Conservation (phyloP, 2,329 filamentous ascomycete species). For the Trichoderma asperellum region DNA sequence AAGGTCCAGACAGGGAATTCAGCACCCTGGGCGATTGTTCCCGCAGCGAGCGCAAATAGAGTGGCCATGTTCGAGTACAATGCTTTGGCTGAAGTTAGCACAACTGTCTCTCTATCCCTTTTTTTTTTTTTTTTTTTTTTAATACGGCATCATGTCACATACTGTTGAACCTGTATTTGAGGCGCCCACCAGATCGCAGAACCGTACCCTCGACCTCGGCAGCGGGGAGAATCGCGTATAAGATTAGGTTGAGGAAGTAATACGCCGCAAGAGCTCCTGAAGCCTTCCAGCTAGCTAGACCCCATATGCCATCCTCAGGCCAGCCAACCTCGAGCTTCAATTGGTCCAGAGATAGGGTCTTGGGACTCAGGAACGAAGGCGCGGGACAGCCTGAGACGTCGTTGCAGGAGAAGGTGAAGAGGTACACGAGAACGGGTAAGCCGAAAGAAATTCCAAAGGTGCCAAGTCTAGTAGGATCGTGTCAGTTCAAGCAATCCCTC, state of each 20-base stretch:
- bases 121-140: no score
- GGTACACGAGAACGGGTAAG: conserved; percentile 77
- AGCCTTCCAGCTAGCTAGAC: conserved; percentile 70
- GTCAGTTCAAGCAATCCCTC: background rate
- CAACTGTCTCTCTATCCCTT: background rate
- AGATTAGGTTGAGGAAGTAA: conserved; percentile 73
- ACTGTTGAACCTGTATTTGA: conserved; percentile 85
- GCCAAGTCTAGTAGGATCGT: conserved; percentile 61
- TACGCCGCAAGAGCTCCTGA: conserved; percentile 75
- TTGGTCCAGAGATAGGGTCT: conserved; percentile 69
- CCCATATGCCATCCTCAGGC: conserved; percentile 70
- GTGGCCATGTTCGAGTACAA: conserved; percentile 76
- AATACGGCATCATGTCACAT: no score
- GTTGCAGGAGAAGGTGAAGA: conserved; percentile 86
- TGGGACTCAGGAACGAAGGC: conserved; percentile 75
- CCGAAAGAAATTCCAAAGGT: conserved; percentile 78
- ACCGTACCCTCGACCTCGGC: conserved; percentile 70
- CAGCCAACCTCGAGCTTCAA: conserved; percentile 83
- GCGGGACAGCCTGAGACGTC: conserved; percentile 90
- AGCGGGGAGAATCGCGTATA: conserved; percentile 79
- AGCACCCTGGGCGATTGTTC: conserved; percentile 76
- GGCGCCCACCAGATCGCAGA: conserved; percentile 70
- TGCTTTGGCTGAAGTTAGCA: conserved; percentile 52
- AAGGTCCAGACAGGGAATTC: conserved; percentile 90
- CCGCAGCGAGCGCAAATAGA: conserved; percentile 70